Conservation (phyloP, 2,329 filamentous ascomycete species). For the Phoma herbarum region DNA sequence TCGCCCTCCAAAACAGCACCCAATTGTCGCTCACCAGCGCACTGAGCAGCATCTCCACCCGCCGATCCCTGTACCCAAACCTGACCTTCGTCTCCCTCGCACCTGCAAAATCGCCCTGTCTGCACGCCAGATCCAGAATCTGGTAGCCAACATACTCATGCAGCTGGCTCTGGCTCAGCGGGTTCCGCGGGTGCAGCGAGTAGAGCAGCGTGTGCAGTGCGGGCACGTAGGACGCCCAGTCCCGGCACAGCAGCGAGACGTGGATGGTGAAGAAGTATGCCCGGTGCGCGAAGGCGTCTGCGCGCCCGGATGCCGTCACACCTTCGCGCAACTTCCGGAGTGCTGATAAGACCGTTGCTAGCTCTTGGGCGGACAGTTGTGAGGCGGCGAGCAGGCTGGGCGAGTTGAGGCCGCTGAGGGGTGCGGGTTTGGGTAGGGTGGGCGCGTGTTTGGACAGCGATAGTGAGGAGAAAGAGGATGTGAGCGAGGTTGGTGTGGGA, state of each 20-base stretch:
- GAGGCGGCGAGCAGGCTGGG: slow-evolving; percentile 37
- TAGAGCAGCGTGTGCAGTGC: slow-evolving; percentile 82
- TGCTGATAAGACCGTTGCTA: slow-evolving; percentile 79
- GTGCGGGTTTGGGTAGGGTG: slow-evolving; percentile 15
- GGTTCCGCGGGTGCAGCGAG: slow-evolving; percentile 71
- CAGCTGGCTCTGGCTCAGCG: slow-evolving; percentile 75
- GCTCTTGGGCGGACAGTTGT: slow-evolving; percentile 59
- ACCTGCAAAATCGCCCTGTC: slow-evolving; percentile 75
- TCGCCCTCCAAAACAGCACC: slow-evolving; percentile 76
- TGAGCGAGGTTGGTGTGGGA: slow-evolving; percentile 12
- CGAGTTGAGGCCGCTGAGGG: slow-evolving; percentile 22
- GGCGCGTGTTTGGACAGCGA: slow-evolving; percentile 34
- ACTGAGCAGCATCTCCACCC: slow-evolving; percentile 72
- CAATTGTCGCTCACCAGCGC: slow-evolving; percentile 85
- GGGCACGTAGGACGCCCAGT: slow-evolving; percentile 89
- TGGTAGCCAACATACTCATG: slow-evolving; percentile 83
- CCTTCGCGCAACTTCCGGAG: slow-evolving; percentile 93
- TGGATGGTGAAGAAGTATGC: slow-evolving; percentile 93
- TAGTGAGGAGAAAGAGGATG: slow-evolving; percentile 24
- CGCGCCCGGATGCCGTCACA: slow-evolving; percentile 78
- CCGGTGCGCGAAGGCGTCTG: slow-evolving; percentile 83
- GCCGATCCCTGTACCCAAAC: slow-evolving; percentile 71
- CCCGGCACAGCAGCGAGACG: slow-evolving; percentile 78
- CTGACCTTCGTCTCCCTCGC: slow-evolving; percentile 73
- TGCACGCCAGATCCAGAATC: slow-evolving; percentile 87